Percentiles rank a stretch among this genome's conserved stretches.
Conservation (phyloP, 352 stramenopile genomes). For the Phytophthora colocasiae region DNA sequence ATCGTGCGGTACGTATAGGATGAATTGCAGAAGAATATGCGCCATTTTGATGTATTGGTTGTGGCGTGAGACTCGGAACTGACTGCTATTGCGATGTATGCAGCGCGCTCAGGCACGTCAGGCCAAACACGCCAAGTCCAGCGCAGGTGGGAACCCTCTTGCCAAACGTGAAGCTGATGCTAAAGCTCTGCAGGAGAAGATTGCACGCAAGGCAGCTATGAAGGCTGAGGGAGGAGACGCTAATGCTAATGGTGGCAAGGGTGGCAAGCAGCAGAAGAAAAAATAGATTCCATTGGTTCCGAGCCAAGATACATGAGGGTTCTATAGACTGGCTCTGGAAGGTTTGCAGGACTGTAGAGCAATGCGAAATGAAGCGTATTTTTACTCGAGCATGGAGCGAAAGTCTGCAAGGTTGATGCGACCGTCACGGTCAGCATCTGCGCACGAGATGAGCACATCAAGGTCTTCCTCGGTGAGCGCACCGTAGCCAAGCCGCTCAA, state of each 20-base stretch:
- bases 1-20: conserved; percentile 63
- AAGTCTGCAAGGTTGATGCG: conserved; percentile 86
- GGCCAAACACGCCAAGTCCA: conserved; percentile 52
- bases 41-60: conserved; percentile 5
- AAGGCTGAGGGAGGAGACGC: conserved; percentile 58
- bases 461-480: conserved; percentile 88
- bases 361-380: conserved; percentile 29
- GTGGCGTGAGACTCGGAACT: neutral
- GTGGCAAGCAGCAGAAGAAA: conserved; percentile 37
- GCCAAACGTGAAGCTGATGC: conserved; percentile 73
- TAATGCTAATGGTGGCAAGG: conserved; percentile 29
- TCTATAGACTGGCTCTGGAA: conserved; percentile 2
- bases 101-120: conserved; percentile 80
- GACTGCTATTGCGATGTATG: conserved; percentile 14
- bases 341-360: conserved; percentile 12
- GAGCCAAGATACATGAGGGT: neutral
- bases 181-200: conserved; percentile 87
- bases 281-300: conserved; percentile 27
- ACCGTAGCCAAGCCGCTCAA: conserved; percentile 82
- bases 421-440: conserved; percentile 86
- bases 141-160: conserved; percentile 53
- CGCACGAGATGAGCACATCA: conserved; percentile 83
- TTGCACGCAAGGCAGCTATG: conserved; percentile 72
- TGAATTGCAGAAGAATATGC: neutral
- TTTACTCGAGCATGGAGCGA: conserved; percentile 68